Conservation (phyloP, 768 basidiomycete species). For the Lentinus tigrinus region DNA sequence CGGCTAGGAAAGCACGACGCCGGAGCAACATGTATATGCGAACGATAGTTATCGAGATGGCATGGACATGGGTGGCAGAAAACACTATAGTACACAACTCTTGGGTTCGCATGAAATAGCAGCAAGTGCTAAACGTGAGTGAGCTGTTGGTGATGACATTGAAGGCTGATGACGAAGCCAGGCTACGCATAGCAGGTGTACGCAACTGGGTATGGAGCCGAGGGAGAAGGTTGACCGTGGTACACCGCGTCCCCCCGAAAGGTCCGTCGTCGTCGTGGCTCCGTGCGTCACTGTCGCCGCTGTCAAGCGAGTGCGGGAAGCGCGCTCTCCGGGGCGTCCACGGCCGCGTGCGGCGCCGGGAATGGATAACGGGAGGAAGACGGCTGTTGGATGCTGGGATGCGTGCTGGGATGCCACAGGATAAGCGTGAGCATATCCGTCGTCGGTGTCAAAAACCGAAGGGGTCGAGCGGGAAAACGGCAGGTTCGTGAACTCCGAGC, state of each 20-base stretch:
- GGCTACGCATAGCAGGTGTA: too few relatives aligned
- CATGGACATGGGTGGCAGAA: too few relatives aligned
- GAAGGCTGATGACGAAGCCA: too few relatives aligned
- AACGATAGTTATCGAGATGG: too few relatives aligned
- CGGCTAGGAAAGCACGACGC: too few relatives aligned
- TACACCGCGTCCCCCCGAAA: slow-evolving; percentile 1
- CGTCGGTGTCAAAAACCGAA: slow-evolving; percentile 16
- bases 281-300: slow-evolving; percentile 14
- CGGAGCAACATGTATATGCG: too few relatives aligned
- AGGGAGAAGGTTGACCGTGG: slow-evolving; percentile 17
- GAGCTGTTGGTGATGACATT: too few relatives aligned
- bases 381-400: slow-evolving; percentile 4
- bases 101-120: too few relatives aligned
- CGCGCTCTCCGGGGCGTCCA: neutral
- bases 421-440: slow-evolving; percentile 12
- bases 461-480: slow-evolving; percentile 17
- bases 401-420: slow-evolving; percentile 2
- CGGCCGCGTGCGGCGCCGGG: slow-evolving; percentile 1
- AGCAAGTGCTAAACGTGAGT: too few relatives aligned
- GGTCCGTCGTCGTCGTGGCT: slow-evolving; percentile 18
- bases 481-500: slow-evolving; percentile 12
- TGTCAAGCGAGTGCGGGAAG: slow-evolving; percentile 10
- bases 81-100: too few relatives aligned
- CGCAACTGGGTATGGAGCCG: too few relatives aligned
- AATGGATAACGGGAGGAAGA: neutral